Evolutionary conservation across 495 filamentous ascomycete genomes (phyloP).

Genomic region (Xylaria palmicola): DNA sequence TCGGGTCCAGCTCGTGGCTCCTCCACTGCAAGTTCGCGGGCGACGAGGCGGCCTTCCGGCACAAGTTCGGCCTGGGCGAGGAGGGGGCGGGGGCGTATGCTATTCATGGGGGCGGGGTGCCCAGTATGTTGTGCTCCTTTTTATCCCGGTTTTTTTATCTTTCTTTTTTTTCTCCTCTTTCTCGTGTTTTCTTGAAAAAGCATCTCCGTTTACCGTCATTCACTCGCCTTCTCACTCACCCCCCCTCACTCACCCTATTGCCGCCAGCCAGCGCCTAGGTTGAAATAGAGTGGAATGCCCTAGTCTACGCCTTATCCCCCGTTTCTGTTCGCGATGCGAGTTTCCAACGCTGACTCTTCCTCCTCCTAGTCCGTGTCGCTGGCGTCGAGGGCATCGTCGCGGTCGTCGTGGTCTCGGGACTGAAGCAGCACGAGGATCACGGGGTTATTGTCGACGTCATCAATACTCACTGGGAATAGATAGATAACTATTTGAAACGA

Average conservation of each 20-base stretch:
- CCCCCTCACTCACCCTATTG: too few relatives aligned
- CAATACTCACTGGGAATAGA: constrained; percentile 45
- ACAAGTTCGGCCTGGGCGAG: constrained; percentile 55
- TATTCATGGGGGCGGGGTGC: constrained; percentile 73
- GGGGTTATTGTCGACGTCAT: constrained; percentile 67
- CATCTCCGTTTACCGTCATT: too few relatives aligned
- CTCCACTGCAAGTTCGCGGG: constrained; percentile 60
- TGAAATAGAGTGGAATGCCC: too few relatives aligned
- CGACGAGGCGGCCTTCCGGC: constrained; percentile 58
- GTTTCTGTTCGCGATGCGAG: not conserved
- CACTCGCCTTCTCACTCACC: too few relatives aligned
- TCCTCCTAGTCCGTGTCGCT: constrained; percentile 51
- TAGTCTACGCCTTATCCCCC: too few relatives aligned
- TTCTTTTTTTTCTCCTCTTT: not conserved
- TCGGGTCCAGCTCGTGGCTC: constrained; percentile 63
- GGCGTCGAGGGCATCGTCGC: constrained; percentile 72
- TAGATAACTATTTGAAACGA: too few relatives aligned
- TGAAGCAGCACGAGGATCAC: constrained; percentile 79
- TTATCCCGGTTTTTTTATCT: not conserved
- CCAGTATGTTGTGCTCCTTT: constrained; percentile 42
- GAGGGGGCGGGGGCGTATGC: constrained; percentile 61
- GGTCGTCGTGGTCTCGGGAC: constrained; percentile 71
- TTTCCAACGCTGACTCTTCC: not conserved
- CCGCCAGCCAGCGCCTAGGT: too few relatives aligned
- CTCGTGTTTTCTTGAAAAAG: too few relatives aligned